Base-by-base conservation (phyloP, 345 rosid species). In the Citrus trifoliata region DNA sequence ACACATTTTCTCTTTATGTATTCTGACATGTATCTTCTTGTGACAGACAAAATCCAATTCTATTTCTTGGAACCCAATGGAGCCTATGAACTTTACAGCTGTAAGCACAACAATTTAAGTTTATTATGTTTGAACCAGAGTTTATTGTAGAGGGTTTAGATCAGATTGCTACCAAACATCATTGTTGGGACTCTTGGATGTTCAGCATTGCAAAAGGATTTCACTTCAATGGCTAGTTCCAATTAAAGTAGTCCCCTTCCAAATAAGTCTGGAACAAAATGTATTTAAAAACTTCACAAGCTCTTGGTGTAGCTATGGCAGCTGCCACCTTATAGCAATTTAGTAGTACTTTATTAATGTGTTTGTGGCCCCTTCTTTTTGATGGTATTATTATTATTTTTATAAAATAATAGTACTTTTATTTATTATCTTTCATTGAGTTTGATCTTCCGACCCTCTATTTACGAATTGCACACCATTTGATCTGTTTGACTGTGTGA, bases 11-110 rank as follows among this genome's bases (percentile, higher is more conserved):
- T 7, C 55, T 63, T 55, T 53, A 18, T 30, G 38, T 25, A 62
- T 55, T 56, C 73, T 78, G 60, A 78, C 16, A 28, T 80, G 35
- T 22, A 30, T 77, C 63, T 77, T 80, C 66, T 66, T 81, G 73
- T 80, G 84, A 70, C 93, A 93, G 98, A 96, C 98, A 38, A 96
- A 86, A 88, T 86, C 92, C 25, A 96, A 96, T 83, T 89, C 97
- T 76, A 89, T 96, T 71, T 88, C 97, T 70, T 96, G 99, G 98
- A 96, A 96, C 76, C 99, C 99, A 21, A 93, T 88, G 98, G 97
- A 96, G 91, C 99, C 99, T 10, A 88, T 94, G 97, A 96, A 96
- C 89, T 81, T 96, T 81, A 94, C 98, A 22, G 95, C 93, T 80
- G 99, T 96, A 91, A 91, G 99, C 64, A 67, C 22, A 71, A 76